Conservation (phyloP, 345 rosid species). For the Camelina hispida region DNA sequence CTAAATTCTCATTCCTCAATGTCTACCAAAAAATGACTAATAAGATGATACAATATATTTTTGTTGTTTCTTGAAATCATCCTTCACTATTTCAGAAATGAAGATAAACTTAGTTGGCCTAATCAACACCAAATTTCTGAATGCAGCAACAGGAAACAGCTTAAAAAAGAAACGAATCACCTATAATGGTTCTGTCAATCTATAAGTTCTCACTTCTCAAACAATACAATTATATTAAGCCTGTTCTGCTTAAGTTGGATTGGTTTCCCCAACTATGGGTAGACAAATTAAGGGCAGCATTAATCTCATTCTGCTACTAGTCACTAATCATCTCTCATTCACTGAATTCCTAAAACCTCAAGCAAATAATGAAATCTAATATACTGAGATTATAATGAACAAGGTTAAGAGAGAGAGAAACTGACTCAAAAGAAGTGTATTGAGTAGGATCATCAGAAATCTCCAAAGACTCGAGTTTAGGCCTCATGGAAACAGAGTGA, state of each 20-base stretch:
- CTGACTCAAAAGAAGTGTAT: slow-evolving; percentile 73
- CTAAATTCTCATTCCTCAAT: slow-evolving; percentile 1
- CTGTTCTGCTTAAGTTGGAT: too few species aligned
- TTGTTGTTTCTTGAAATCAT: slow-evolving; percentile 8
- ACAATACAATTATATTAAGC: too few species aligned
- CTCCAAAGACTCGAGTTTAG: slow-evolving; percentile 54
- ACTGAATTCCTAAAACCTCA: too few species aligned
- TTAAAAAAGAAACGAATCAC: neutral
- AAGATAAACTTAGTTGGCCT: neutral
- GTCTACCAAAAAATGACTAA: neutral
- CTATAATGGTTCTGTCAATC: neutral
- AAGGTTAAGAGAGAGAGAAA: neutral
- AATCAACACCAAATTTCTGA: neutral
- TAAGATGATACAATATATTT: neutral
- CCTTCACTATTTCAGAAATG: neutral
- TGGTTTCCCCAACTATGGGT: too few species aligned
- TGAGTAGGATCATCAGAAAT: slow-evolving; percentile 50
- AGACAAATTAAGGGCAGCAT: too few species aligned
- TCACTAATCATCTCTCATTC: too few species aligned
- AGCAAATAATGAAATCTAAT: too few species aligned
- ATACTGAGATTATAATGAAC: too few species aligned
- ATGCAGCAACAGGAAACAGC: neutral
- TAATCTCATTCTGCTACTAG: too few species aligned
- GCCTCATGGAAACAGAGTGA: slow-evolving; percentile 84
- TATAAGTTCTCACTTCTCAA: neutral